A percentile compares a stretch with the other conserved stretches of the same genome.
Evolutionary conservation across 257 asterid species (phyloP).

Genomic region (Solanum medicagineum): DNA sequence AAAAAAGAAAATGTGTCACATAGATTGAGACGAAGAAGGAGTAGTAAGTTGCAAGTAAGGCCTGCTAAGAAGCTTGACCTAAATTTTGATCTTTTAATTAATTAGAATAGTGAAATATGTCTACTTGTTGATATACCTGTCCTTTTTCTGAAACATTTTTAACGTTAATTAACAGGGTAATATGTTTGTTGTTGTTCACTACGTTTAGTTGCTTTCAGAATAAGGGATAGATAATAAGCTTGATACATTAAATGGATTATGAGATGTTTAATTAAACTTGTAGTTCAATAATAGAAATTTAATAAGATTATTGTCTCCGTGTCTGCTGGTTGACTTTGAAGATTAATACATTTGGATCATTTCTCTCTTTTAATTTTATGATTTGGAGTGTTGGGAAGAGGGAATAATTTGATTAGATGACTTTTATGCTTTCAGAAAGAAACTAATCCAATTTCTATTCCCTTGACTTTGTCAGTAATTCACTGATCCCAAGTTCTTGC

Average conservation of each 20-base stretch:
- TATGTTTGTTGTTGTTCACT: constrained; percentile 11
- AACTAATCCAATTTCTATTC: not conserved
- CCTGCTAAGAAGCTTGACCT: not conserved
- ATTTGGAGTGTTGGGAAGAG: not conserved
- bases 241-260: not conserved
- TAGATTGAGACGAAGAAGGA: not conserved
- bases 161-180: not conserved
- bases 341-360: not conserved
- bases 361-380: not conserved
- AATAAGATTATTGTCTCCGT: not conserved
- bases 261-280: not conserved
- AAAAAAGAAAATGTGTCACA: no score
- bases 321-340: not conserved
- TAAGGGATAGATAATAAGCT: not conserved
- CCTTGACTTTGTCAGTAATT: not conserved
- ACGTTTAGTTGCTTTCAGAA: constrained; percentile 25
- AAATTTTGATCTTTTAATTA: not conserved
- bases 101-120: not conserved
- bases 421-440: not conserved
- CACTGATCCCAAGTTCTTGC: not conserved
- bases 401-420: not conserved
- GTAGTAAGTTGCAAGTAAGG: not conserved
- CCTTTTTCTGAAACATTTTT: not conserved
- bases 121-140: not conserved
- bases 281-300: not conserved